A percentile compares a stretch with the other conserved stretches of the same genome.
Conservation (phyloP, 257 asterid genomes). For the Verbena officinalis region DNA sequence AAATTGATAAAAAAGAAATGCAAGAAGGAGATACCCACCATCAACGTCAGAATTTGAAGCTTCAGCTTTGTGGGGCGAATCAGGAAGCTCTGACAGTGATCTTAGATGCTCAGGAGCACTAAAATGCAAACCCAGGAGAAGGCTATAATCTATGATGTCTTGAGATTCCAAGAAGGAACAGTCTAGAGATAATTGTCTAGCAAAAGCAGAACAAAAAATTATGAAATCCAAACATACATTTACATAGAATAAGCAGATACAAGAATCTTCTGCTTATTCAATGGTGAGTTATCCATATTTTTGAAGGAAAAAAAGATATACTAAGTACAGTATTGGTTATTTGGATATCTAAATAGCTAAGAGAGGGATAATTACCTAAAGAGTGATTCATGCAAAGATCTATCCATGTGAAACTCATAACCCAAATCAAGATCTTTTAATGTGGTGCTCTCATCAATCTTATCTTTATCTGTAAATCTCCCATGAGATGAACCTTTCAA, state of each 20-base stretch:
- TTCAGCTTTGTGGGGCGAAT: conserved; percentile 47
- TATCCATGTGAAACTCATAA: conserved; percentile 93
- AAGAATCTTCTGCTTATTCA: conserved; percentile 8
- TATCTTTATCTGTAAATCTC: conserved; percentile 78
- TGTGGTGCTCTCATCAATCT: conserved; percentile 77
- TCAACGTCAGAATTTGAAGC: conserved; percentile 37
- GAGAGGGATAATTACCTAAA: conserved; percentile 55
- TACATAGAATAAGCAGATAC: conserved; percentile 8
- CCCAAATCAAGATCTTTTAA: conserved; percentile 91
- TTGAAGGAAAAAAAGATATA: not conserved
- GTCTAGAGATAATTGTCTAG: conserved; percentile 86
- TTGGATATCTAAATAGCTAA: conserved; percentile 4
- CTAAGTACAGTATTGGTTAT: not conserved
- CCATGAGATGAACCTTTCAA: conserved; percentile 95
- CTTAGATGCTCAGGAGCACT: conserved; percentile 93
- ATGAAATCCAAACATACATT: conserved; percentile 10
- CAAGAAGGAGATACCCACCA: conserved; percentile 45
- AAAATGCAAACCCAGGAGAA: conserved; percentile 90
- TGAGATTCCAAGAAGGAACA: conserved; percentile 83
- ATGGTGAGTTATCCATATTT: not conserved
- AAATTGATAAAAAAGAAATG: not conserved
- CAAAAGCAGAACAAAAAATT: conserved; percentile 16
- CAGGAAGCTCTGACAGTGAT: conserved; percentile 64
- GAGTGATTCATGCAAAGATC: conserved; percentile 72
- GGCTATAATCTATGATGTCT: conserved; percentile 87